Evolutionary conservation across 306 rosid genomes (phyloP), one percentile per base, ranked within the genome.

Genomic region (Hylodesmum podocarpum): DNA sequence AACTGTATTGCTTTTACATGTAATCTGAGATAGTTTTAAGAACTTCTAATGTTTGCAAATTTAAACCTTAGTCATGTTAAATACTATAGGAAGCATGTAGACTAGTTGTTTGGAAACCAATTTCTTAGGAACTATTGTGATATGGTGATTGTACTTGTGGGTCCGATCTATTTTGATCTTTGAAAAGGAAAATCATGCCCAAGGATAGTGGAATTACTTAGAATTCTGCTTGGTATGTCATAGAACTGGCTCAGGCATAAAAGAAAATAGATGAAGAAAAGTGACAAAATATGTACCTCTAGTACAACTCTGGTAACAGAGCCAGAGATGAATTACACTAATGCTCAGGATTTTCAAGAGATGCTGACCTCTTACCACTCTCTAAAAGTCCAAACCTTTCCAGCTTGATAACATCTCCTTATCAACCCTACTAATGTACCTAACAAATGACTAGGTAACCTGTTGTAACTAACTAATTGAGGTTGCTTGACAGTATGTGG

Each of bases 151-250:
- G 13, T 76, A 43, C 31, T 71, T 49, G 67, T 81, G 70, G 68
- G 28, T 65, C 44, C 41, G 61, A 64, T 54, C 33, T 59, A 12
- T 63, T 43, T 68, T 71, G 75, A 64, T 77, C 29, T 71, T 14
- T 19, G 6, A 16, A 43, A 41, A 9, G 54, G 47, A n/a, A 66
- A 73, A 19, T 37, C 57, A 14, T 67, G 72, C 29, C 6, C 65
- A 25, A 28, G 29, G n/a, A 64, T 12, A 19, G 16, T 47, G 61
- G 39, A 58, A 55, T 57, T 58, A 70, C 41, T 16, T 29, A 27
- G 49, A 27, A 44, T 37, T 70, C 62, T 37, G 62, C 62, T 2
- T 19, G 58, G 58, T 8, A 51, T 19, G 25, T 49, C 21, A 1
- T 49, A 7, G 12, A 18, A 49, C 55, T 49, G 12, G 58, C 19